Evolutionary conservation across 192 early-diverging fungal genomes (phyloP).

Genomic region (Spinellus fusiger): DNA sequence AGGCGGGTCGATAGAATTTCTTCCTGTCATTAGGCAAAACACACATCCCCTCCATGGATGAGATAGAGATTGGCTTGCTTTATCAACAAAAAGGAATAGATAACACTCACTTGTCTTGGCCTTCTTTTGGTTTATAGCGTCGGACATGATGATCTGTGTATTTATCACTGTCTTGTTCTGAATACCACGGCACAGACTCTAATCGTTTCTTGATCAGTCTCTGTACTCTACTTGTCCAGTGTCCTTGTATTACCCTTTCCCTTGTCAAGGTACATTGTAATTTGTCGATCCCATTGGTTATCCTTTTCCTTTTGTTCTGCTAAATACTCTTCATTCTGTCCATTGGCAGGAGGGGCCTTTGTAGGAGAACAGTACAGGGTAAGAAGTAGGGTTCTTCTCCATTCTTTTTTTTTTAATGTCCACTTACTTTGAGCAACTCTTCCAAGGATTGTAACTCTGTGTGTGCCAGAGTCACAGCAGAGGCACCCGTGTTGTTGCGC

Average conservation of each 20-base stretch:
- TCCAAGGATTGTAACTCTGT: slow-evolving; percentile 57
- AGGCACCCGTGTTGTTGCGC: background rate
- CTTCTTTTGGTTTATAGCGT: slow-evolving; percentile 6
- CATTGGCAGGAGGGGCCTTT: background rate
- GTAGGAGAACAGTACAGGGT: slow-evolving; percentile 2
- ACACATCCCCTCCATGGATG: too few relatives aligned
- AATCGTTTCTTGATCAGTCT: background rate
- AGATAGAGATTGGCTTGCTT: too few relatives aligned
- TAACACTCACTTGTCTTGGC: slow-evolving; percentile 2
- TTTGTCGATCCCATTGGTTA: slow-evolving; percentile 47
- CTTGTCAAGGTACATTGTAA: slow-evolving; percentile 64
- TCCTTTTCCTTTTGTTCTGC: slow-evolving; percentile 49
- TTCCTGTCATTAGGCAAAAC: background rate
- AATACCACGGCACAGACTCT: slow-evolving; percentile 31
- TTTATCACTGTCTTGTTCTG: slow-evolving; percentile 3
- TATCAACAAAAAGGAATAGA: background rate
- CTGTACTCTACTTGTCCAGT: too few relatives aligned
- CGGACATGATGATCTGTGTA: slow-evolving; percentile 9
- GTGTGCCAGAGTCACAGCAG: slow-evolving; percentile 1
- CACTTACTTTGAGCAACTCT: slow-evolving; percentile 21
- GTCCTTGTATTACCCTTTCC: slow-evolving; percentile 21
- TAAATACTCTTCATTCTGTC: slow-evolving; percentile 48
- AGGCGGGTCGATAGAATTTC: background rate
- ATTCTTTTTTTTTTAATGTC: too few relatives aligned
- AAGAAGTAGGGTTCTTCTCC: background rate